Base-by-base conservation (phyloP, 352 stramenopile species). In the Globisporangium echinulatum region DNA sequence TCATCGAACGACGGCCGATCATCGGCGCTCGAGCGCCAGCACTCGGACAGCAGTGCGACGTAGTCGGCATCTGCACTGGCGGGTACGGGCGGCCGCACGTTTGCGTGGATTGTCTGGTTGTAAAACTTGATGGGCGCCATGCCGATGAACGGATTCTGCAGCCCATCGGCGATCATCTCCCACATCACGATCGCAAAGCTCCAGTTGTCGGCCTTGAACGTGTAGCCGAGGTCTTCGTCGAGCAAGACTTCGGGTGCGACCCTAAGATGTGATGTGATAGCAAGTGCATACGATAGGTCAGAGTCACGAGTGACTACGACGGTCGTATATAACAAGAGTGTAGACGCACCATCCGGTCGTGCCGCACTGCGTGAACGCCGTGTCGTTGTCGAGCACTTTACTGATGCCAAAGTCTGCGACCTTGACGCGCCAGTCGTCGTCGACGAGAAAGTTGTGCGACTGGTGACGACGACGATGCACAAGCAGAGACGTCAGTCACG, bases 51-150 rank as follows among this genome's bases (percentile, higher is more conserved):
- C 38, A 95, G 80, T 38, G 74, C 67, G 33, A 83, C 69, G 69
- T 95, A 95, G 40, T 83, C 75, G 25, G 72, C 67, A 52, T 95
- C 82, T 14, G 79, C 76, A 43, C 68, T 71, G 33, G 90, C 82
- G 2, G 79, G 79, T 39, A 95, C 78, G 7, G 75, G 74, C 56
- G 86, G 86, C 5, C 86, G 84, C 49, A 88, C 77, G 33, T 79
- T 81, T n/a, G 68, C 63, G 59, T 90, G 83, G 56, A 94, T 84
- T 11, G 85, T 92, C 61, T 95, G 85, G 65, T 92, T 91, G 72
- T 95, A 95, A 58, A 94, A 95, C 59, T 95, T 95, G 68, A 95
- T 92, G 10, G 86, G 86, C 7, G 86, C 86, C 86, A 95, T 95
- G 44, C 86, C 86, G 51, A 95, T 90, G 67, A 95, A 95, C 54